Evolutionary conservation across 768 basidiomycete species (phyloP), one percentile per base, ranked within the genome.

Genomic region (Stropharia rugosoannulata): DNA sequence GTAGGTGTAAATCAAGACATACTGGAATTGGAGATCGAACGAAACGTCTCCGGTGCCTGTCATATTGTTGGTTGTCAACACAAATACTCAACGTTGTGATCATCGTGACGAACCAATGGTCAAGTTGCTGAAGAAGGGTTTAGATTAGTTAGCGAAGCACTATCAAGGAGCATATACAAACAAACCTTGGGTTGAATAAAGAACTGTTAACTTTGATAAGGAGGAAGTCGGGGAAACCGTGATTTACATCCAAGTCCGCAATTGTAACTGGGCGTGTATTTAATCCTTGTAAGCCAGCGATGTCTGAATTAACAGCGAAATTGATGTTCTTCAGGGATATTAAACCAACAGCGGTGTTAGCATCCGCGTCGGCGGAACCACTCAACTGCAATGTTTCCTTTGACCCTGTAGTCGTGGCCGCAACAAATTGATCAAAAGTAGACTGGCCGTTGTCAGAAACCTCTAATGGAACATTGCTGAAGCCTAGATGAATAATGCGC

Each of bases 221-320:
- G n/a, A 90, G 73, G 65, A 77, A 84, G 62, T 85, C 79, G 0
- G 81, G 55, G 71, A 80, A 89, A 6, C 88, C 88, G 50, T 83
- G 86, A 39, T 79, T 81, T 27, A 89, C 86, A 58, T 89, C 86
- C 48, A 90, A 70, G 59, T 79, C 73, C 39, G 72, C 73, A 12
- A 90, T 79, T 3, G 74, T 74, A 2, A 81, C 80, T 9, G 86
- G 86, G 55, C 75, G 78, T 27, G 82, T 71, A 57, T 78, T 73
- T 54, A 90, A 74, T 27, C 86, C 87, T 66, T 87, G 83, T 51
- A 90, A 63, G 39, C 88, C 87, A 2, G 75, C 75, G 40, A 90
- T 82, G 1, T 74, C 70, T 3, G 84, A 82, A 45, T 79, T 70
- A 9, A 89, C 84, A 0, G 78, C 74, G 63, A 89, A 89, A 9